Percentiles rank a stretch among this genome's conserved stretches.
Evolutionary conservation across 2,329 filamentous ascomycete species (phyloP).

Genomic region (Colletotrichum plurivorum): DNA sequence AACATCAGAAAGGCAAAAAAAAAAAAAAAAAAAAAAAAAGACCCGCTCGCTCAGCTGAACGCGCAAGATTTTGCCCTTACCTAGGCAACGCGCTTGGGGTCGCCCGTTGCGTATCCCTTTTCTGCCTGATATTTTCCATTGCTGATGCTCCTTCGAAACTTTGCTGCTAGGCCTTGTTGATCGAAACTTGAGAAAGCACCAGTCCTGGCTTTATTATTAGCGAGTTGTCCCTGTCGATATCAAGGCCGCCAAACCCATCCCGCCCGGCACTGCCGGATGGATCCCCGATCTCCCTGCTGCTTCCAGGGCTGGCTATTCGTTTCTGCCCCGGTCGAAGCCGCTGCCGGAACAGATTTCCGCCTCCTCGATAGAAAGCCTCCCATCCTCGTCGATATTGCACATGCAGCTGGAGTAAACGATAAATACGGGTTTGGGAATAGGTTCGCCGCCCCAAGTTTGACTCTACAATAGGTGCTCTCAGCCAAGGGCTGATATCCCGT

Average conservation of each 20-base stretch:
- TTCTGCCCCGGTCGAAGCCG: slow-evolving; percentile 9
- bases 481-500: too few species aligned
- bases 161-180: background rate
- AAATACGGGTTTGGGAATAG: too few species aligned
- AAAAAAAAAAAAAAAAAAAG: background rate
- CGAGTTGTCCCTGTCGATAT: slow-evolving; percentile 28
- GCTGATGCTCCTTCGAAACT: slow-evolving; percentile 14
- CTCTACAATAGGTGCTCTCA: too few species aligned
- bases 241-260: slow-evolving; percentile 8
- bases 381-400: too few species aligned
- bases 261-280: slow-evolving; percentile 27
- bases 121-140: background rate
- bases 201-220: background rate
- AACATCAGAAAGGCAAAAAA: too few species aligned
- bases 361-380: background rate
- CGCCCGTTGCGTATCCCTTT: background rate
- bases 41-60: slow-evolving; percentile 2
- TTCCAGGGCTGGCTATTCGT: slow-evolving; percentile 8
- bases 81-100: slow-evolving; percentile 30
- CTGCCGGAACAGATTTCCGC: slow-evolving; percentile 21
- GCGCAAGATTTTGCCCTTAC: slow-evolving; percentile 8
- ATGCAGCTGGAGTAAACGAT: too few species aligned
- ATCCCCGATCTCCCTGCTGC: slow-evolving; percentile 8
- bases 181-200: too few species aligned
- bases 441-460: too few species aligned